phyloP scores from a whole-genome alignment of 2,329 filamentous ascomycete species.

The Lecanoromycetidae sp. region DNA sequence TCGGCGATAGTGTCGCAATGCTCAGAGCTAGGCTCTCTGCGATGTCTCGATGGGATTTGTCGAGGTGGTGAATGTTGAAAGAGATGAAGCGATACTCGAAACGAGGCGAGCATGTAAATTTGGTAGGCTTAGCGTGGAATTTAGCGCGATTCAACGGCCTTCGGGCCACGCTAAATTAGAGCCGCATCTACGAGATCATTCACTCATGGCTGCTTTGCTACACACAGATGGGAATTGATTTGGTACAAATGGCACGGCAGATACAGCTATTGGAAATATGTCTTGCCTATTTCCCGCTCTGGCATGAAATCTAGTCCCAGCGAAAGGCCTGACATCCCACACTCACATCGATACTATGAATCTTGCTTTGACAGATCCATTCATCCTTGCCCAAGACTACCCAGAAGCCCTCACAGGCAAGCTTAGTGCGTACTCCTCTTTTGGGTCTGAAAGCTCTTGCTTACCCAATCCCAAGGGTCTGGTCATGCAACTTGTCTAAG shows the following conservation, averaged over 20 bases:
- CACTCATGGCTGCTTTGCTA: too few species aligned
- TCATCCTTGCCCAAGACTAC: constrained; percentile 66
- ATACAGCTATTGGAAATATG: too few species aligned
- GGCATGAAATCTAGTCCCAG: too few species aligned
- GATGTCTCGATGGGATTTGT: not conserved
- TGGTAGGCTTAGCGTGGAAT: too few species aligned
- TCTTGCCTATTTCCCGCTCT: too few species aligned
- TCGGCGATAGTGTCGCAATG: not conserved
- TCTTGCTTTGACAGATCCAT: constrained; percentile 58
- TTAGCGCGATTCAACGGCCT: too few species aligned
- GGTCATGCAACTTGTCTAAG: constrained; percentile 57
- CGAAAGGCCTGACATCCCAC: too few species aligned
- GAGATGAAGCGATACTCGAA: not conserved
- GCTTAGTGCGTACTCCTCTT: constrained; percentile 47
- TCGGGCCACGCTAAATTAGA: too few species aligned
- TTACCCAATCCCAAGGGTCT: constrained; percentile 42
- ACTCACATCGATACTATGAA: constrained; percentile 44
- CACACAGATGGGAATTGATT: too few species aligned
- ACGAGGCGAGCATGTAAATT: too few species aligned
- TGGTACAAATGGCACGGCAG: too few species aligned
- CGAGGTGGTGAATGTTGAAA: constrained; percentile 1
- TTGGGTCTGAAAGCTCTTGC: not conserved
- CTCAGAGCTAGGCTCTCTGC: not conserved
- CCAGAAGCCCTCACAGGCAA: constrained; percentile 81
- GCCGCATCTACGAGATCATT: too few species aligned